phyloP scores from a whole-genome alignment of 192 early-diverging fungal species.

The Cladochytrium replicatum region DNA sequence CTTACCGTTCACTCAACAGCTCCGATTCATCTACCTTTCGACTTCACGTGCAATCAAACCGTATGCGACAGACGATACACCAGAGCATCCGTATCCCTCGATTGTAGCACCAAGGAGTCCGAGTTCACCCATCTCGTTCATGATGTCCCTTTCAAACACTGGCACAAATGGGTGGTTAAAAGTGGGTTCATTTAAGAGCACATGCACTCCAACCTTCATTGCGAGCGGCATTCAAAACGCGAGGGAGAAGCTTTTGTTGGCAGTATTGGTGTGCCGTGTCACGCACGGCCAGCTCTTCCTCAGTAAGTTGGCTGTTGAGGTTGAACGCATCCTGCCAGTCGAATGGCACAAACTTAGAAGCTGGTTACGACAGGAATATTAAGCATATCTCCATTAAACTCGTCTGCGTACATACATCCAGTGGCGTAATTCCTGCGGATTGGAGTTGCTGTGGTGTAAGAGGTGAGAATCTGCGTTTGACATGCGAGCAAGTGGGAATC shows the following conservation, averaged over 20 bases:
- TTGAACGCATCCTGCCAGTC: constrained; percentile 67
- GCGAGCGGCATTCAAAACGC: constrained; percentile 77
- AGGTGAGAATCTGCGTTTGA: too few relatives aligned
- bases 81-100: constrained; percentile 92
- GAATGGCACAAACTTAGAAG: constrained; percentile 35
- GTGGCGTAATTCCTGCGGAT: too few relatives aligned
- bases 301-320: constrained; percentile 74
- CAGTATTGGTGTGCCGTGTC: constrained; percentile 80
- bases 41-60: constrained; percentile 95
- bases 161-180: too few relatives aligned
- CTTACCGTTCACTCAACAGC: too few relatives aligned
- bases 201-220: constrained; percentile 59
- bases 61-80: constrained; percentile 94
- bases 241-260: constrained; percentile 76
- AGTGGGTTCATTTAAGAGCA: too few relatives aligned
- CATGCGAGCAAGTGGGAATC: too few relatives aligned
- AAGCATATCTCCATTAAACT: too few relatives aligned
- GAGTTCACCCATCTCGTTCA: constrained; percentile 87
- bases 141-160: constrained; percentile 83
- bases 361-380: too few relatives aligned
- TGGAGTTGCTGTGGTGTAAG: too few relatives aligned
- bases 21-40: constrained; percentile 55
- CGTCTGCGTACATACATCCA: too few relatives aligned
- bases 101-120: constrained; percentile 92
- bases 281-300: constrained; percentile 78